phyloP scores from a whole-genome alignment of 2,329 filamentous ascomycete species.

The Sphaerulina populicola region DNA sequence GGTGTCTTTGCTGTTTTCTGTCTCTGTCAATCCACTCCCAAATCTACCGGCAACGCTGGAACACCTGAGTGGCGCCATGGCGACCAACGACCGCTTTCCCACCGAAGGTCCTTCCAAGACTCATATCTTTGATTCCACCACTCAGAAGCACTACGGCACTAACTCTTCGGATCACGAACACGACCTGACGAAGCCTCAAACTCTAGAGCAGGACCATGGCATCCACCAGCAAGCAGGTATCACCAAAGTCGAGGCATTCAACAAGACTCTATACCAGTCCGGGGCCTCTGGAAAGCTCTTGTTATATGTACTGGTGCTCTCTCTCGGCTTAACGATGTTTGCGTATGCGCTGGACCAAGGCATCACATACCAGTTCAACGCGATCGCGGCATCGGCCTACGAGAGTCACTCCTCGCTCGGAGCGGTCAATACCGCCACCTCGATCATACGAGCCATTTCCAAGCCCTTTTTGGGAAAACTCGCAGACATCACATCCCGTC shows the following conservation, averaged over 20 bases:
- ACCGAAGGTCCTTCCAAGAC: not conserved
- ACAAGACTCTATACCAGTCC: constrained; percentile 25
- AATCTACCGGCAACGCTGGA: not conserved
- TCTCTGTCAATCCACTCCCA: not conserved
- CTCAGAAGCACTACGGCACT: not conserved
- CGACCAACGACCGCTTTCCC: not conserved
- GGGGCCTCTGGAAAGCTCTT: constrained; percentile 20
- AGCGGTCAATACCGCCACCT: constrained; percentile 8
- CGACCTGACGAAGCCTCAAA: not conserved
- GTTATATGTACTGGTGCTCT: constrained; percentile 20
- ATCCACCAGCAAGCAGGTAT: constrained; percentile 11
- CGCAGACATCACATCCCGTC: constrained; percentile 23
- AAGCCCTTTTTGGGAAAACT: constrained; percentile 13
- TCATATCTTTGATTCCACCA: not conserved
- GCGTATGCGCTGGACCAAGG: constrained; percentile 22
- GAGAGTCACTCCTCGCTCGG: constrained; percentile 1
- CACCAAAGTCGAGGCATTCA: constrained; percentile 27
- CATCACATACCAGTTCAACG: constrained; percentile 12
- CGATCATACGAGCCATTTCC: constrained; percentile 11
- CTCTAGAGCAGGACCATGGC: not conserved
- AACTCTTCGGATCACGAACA: not conserved
- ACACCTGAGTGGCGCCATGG: not conserved
- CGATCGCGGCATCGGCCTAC: constrained; percentile 7
- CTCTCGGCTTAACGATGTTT: constrained; percentile 28
- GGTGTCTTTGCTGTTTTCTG: not conserved